Conservation (phyloP, 352 stramenopile genomes). For the Poterioochromonas sp. region DNA sequence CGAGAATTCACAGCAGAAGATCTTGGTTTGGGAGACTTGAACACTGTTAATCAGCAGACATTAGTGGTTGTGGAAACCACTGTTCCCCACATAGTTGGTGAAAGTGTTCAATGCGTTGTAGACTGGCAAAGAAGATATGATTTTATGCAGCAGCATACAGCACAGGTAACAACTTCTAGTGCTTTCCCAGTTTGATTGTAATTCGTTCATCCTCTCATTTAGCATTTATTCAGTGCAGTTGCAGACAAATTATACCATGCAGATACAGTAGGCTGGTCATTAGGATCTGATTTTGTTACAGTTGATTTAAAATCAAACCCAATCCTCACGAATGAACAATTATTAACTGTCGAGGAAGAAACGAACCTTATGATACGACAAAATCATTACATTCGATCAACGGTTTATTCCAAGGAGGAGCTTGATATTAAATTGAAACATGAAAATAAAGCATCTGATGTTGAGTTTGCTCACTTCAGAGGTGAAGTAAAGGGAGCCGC, state of each 20-base stretch:
- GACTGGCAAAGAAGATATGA: constrained; percentile 23
- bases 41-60: neutral
- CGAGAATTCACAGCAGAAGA: too few relatives aligned
- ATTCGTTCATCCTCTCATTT: neutral
- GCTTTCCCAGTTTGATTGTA: neutral
- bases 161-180: neutral
- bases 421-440: neutral
- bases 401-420: neutral
- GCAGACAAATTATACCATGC: constrained; percentile 9
- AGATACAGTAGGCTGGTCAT: constrained; percentile 17
- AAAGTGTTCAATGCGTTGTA: neutral
- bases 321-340: neutral
- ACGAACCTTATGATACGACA: neutral
- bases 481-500: constrained; percentile 9
- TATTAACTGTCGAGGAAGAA: neutral
- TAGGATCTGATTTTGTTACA: neutral
- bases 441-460: neutral
- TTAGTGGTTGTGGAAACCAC: neutral
- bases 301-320: neutral
- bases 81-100: neutral
- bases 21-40: too few relatives aligned
- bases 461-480: neutral
- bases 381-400: neutral
- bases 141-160: constrained; percentile 32
- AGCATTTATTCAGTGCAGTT: constrained; percentile 28